Evolutionary conservation across 2,329 filamentous ascomycete genomes (phyloP).

Genomic region (Beauveria scarabaeidicola): DNA sequence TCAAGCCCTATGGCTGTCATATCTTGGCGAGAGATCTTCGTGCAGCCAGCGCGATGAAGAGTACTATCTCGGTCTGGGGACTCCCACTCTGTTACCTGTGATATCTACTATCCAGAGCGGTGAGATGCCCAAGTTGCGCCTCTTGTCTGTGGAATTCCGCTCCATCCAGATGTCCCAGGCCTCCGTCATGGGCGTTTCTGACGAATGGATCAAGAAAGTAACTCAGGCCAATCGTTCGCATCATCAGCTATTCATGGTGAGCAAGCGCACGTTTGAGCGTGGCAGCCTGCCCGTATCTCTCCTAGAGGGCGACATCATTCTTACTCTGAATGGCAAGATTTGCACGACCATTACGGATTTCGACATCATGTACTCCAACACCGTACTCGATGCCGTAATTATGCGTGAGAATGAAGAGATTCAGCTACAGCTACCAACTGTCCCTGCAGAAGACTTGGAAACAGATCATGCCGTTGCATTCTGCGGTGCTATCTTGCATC

Average conservation of each 20-base stretch:
- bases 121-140: conserved; percentile 70
- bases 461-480: conserved; percentile 89
- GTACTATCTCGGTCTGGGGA: conserved; percentile 88
- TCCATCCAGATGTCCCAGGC: conserved; percentile 96
- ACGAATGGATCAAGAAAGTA: conserved; percentile 91
- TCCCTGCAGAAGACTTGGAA: conserved; percentile 82
- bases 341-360: conserved; percentile 90
- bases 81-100: conserved; percentile 82
- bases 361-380: conserved; percentile 91
- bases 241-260: conserved; percentile 97
- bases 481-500: conserved; percentile 88
- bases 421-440: conserved; percentile 68
- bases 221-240: conserved; percentile 80
- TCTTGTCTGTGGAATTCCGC: conserved; percentile 89
- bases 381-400: conserved; percentile 73
- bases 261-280: conserved; percentile 70
- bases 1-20: conserved; percentile 92
- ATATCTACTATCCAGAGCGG: conserved; percentile 77
- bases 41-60: conserved; percentile 83
- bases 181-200: conserved; percentile 91
- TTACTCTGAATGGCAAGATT: conserved; percentile 83
- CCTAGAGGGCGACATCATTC: conserved; percentile 82
- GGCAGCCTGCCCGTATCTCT: conserved; percentile 46
- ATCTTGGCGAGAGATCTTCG: conserved; percentile 79
- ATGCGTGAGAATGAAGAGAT: conserved; percentile 79